Percentiles rank a stretch among this genome's conserved stretches.
Evolutionary conservation across 148 eudicot genomes (phyloP).

Genomic region (Arbutus unedo): DNA sequence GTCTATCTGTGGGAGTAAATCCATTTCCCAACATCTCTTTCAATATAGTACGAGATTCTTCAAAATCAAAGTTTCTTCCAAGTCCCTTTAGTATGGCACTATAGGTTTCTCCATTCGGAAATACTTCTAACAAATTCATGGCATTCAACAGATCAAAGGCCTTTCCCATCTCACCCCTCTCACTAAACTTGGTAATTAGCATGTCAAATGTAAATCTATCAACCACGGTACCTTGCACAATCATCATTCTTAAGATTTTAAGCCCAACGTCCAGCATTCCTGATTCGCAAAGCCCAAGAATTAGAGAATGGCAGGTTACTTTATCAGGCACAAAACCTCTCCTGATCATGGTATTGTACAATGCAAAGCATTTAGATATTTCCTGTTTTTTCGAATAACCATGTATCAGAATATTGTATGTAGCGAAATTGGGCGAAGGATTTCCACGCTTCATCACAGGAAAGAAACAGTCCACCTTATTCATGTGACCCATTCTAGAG

Average conservation of each 20-base stretch:
- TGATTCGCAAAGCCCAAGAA: constrained; percentile 56
- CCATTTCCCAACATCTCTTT: constrained; percentile 55
- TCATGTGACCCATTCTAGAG: constrained; percentile 60
- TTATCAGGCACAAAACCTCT: constrained; percentile 64
- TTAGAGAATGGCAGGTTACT: constrained; percentile 58
- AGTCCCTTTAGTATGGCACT: constrained; percentile 51
- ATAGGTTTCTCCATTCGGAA: constrained; percentile 56
- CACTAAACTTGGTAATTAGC: constrained; percentile 48
- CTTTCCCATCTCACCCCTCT: constrained; percentile 49
- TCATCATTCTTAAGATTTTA: constrained; percentile 59
- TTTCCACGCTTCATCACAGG: constrained; percentile 29
- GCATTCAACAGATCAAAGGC: constrained; percentile 53
- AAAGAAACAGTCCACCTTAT: constrained; percentile 39
- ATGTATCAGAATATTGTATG: constrained; percentile 83
- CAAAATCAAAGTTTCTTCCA: constrained; percentile 38
- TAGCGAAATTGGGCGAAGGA: constrained; percentile 51
- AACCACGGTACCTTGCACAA: constrained; percentile 42
- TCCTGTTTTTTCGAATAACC: constrained; percentile 57
- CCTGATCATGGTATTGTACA: constrained; percentile 41
- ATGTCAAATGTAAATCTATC: constrained; percentile 60
- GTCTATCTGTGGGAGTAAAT: constrained; percentile 55
- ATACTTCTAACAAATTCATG: constrained; percentile 46
- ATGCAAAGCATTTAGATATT: constrained; percentile 42
- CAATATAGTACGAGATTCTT: constrained; percentile 40
- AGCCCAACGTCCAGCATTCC: constrained; percentile 57